A percentile compares a stretch with the other conserved stretches of the same genome.
These are phyloP conservation scores for Ganoderma lucidum DNA, from an alignment of 1,284 basidiomycete species.

Conservation along the genomic window DNA sequence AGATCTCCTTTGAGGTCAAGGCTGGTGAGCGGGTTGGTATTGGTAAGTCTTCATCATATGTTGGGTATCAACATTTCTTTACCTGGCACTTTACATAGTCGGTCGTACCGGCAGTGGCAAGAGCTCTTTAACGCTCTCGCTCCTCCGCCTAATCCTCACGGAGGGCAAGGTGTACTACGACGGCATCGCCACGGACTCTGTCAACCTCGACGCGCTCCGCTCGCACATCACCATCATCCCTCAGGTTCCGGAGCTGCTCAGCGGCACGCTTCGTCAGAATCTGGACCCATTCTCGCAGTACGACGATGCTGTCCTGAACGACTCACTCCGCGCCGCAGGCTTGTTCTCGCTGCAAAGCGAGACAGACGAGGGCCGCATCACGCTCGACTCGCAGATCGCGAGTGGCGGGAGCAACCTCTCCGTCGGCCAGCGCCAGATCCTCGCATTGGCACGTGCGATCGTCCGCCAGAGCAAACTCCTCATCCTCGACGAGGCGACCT, in stretches of 20 bases:
- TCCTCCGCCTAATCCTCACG: conserved; percentile 55
- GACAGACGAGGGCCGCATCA: conserved; percentile 40
- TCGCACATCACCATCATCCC: conserved; percentile 58
- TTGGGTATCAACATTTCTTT: neutral
- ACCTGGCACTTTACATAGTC: conserved; percentile 36
- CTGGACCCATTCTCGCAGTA: conserved; percentile 58
- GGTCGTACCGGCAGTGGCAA: conserved; percentile 68
- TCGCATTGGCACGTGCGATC: conserved; percentile 47
- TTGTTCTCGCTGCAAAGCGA: conserved; percentile 41
- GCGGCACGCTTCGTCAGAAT: conserved; percentile 45
- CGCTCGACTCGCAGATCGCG: conserved; percentile 44
- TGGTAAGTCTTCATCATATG: conserved; percentile 58
- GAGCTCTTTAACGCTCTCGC: conserved; percentile 54
- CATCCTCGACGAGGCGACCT: conserved; percentile 55
- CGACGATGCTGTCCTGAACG: conserved; percentile 52
- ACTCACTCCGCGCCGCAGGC: conserved; percentile 42
- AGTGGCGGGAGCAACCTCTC: conserved; percentile 49
- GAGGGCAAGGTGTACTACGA: conserved; percentile 53
- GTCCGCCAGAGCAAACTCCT: conserved; percentile 44
- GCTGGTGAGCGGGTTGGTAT: conserved; percentile 63
- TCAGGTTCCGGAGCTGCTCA: conserved; percentile 49
- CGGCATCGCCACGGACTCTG: conserved; percentile 40
- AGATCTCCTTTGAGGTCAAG: conserved; percentile 55
- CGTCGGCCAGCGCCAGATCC: conserved; percentile 49
- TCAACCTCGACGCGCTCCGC: conserved; percentile 69